A percentile compares a stretch with the other conserved stretches of the same genome.
Conservation (phyloP, 768 basidiomycete genomes). For the Tricholoma bakamatsutake region DNA sequence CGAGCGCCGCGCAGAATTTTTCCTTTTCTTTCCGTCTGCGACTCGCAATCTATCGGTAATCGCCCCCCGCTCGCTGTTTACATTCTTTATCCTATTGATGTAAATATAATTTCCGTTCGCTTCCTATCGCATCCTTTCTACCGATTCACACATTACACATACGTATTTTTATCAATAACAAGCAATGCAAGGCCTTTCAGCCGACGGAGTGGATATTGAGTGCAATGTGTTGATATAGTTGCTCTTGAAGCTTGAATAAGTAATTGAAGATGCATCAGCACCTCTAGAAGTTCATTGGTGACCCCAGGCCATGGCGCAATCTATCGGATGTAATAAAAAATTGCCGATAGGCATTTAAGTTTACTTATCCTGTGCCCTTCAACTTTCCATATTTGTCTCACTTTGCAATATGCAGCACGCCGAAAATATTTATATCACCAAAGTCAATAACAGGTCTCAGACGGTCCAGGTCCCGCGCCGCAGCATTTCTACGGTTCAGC, state of each 20-base stretch:
- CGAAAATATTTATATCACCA: background rate
- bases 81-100: constrained; percentile 2
- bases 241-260: too few relatives aligned
- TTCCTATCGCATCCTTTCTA: background rate
- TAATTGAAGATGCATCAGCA: too few relatives aligned
- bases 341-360: background rate
- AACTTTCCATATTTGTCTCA: constrained; percentile 11
- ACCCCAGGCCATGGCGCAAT: background rate
- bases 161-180: constrained; percentile 10
- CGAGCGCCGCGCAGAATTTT: background rate
- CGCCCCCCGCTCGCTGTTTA: background rate
- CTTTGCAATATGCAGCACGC: background rate
- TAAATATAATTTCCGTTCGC: constrained; percentile 6
- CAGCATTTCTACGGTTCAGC: background rate
- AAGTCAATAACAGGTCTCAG: background rate
- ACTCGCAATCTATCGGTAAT: background rate
- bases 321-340: background rate
- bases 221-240: too few relatives aligned
- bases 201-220: too few relatives aligned
- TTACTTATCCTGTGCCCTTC: constrained; percentile 10
- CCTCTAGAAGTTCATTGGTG: background rate
- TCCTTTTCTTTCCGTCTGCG: constrained; percentile 7
- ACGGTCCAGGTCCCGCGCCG: background rate
- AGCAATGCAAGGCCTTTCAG: background rate
- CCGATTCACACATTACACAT: constrained; percentile 5